A percentile compares a stretch with the other conserved stretches of the same genome.
Conservation (phyloP, 208 protist genomes). For the Lotmaria passim region DNA sequence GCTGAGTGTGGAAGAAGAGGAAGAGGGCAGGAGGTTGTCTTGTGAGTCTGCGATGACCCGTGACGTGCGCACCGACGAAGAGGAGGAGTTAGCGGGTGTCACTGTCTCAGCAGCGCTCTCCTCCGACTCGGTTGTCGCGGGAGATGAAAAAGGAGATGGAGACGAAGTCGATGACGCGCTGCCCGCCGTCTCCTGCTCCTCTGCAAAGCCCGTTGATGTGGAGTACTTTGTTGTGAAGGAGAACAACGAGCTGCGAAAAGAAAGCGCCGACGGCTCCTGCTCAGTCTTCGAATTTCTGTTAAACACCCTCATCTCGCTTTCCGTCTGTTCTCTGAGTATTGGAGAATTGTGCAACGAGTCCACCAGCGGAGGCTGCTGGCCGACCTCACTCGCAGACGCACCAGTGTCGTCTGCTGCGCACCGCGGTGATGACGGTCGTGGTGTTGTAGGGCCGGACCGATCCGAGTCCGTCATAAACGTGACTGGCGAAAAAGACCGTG, state of each 20-base stretch:
- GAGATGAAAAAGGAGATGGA: not conserved
- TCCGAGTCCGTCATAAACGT: slow-evolving; percentile 16
- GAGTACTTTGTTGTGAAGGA: slow-evolving; percentile 1
- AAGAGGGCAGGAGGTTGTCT: not conserved
- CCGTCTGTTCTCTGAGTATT: not conserved
- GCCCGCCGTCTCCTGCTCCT: not conserved
- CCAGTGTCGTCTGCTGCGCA: not conserved
- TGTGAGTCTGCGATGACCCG: not conserved
- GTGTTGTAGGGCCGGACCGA: not conserved
- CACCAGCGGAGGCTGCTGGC: not conserved
- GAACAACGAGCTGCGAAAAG: slow-evolving; percentile 13
- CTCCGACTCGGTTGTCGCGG: not conserved
- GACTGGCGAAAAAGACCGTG: not conserved
- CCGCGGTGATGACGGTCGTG: not conserved
- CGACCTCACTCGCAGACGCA: no score
- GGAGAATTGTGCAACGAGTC: not conserved
- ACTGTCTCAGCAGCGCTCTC: not conserved
- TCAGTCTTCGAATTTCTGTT: not conserved
- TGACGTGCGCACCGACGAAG: not conserved
- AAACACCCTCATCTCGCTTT: not conserved
- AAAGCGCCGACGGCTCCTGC: not conserved
- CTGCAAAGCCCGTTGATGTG: not conserved
- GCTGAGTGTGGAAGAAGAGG: not conserved
- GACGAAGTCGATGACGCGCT: not conserved
- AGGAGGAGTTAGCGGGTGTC: not conserved